A percentile compares a stretch with the other conserved stretches of the same genome.
These are phyloP conservation scores for Lagerstroemia speciosa DNA, from an alignment of 345 rosid genomes.

Conservation along the genomic window DNA sequence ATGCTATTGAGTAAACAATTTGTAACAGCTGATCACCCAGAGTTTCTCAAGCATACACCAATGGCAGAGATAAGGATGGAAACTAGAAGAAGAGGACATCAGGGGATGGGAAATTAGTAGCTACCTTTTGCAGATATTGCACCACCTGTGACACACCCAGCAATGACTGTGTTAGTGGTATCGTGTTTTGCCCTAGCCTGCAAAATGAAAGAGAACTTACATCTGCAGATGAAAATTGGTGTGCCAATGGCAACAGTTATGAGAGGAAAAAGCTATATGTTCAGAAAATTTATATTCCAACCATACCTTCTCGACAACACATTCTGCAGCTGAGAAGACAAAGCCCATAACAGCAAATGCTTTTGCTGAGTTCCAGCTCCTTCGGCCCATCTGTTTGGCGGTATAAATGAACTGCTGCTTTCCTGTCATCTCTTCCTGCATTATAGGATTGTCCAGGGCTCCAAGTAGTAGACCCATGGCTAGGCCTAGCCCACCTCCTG, in stretches of 20 bases:
- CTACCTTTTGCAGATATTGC: slow-evolving; percentile 75
- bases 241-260: not conserved
- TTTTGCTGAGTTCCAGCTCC: slow-evolving; percentile 86
- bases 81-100: not conserved
- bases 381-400: slow-evolving; percentile 73
- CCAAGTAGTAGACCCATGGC: slow-evolving; percentile 82
- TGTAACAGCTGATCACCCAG: not conserved
- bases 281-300: not conserved
- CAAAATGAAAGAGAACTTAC: slow-evolving; percentile 5
- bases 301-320: slow-evolving; percentile 75
- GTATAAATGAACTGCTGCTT: slow-evolving; percentile 62
- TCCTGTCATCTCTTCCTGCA: slow-evolving; percentile 66
- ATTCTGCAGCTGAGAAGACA: slow-evolving; percentile 83
- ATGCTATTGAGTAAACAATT: not conserved
- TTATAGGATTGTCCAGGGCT: slow-evolving; percentile 77
- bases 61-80: not conserved
- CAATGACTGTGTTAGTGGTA: slow-evolving; percentile 60
- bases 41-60: not conserved
- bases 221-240: not conserved
- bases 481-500: slow-evolving; percentile 92
- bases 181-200: slow-evolving; percentile 93
- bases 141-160: slow-evolving; percentile 94
- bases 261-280: not conserved
- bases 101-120: slow-evolving; percentile 4
- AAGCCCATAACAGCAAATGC: slow-evolving; percentile 90